Evolutionary conservation across 1,139 yeast species (phyloP).

Genomic region (Debaryomyces sp.): DNA sequence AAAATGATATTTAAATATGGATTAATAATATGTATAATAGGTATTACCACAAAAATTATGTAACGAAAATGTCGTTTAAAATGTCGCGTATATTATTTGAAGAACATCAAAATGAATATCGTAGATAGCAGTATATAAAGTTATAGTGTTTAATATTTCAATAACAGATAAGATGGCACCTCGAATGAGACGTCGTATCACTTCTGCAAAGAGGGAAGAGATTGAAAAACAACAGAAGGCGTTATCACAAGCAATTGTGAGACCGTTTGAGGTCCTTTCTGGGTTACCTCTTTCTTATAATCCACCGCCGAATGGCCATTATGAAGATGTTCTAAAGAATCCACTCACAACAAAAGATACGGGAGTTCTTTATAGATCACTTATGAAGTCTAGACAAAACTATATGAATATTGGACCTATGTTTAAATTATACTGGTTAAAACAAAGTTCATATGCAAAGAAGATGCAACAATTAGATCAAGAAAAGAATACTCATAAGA

Average conservation of each 20-base stretch:
- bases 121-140: neutral
- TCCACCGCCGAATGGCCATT: conserved; percentile 58
- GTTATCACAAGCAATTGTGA: conserved; percentile 44
- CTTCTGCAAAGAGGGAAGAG: conserved; percentile 50
- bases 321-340: conserved; percentile 54
- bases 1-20: conserved; percentile 25
- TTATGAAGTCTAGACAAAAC: conserved; percentile 72
- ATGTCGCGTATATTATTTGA: neutral
- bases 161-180: conserved; percentile 36
- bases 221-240: conserved; percentile 51
- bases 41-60: conserved; percentile 1
- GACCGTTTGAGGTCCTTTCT: conserved; percentile 70
- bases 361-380: conserved; percentile 69
- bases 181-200: conserved; percentile 49
- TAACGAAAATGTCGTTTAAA: neutral
- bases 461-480: conserved; percentile 34
- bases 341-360: conserved; percentile 76
- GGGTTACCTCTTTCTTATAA: conserved; percentile 70
- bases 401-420: conserved; percentile 72
- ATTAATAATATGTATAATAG: neutral
- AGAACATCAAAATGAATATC: neutral
- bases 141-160: neutral
- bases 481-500: conserved; percentile 32
- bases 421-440: conserved; percentile 82
- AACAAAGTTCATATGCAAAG: conserved; percentile 52